Evolutionary conservation across 2,329 filamentous ascomycete genomes (phyloP).

Genomic region (Colletotrichum sublineola): DNA sequence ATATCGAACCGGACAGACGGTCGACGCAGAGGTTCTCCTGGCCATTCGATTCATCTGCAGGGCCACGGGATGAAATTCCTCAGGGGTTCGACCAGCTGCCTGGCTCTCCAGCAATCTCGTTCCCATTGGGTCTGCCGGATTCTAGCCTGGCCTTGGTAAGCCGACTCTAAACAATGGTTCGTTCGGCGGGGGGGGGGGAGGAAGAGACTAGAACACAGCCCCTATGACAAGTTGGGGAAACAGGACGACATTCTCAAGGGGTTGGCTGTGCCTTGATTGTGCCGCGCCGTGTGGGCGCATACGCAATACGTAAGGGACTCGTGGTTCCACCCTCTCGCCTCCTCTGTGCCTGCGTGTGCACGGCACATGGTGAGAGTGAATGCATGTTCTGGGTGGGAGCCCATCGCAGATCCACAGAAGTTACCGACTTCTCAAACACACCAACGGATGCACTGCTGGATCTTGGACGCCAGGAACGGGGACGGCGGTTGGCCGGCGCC

Average conservation of each 20-base stretch:
- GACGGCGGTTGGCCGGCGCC: constrained; percentile 39
- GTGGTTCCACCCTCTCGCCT: neutral
- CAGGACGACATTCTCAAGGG: constrained; percentile 13
- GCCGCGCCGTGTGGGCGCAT: neutral
- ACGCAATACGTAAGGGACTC: constrained; percentile 4
- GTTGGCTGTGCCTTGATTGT: neutral
- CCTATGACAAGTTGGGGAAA: constrained; percentile 16
- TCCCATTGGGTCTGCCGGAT: constrained; percentile 18
- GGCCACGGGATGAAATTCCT: constrained; percentile 25
- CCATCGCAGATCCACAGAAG: constrained; percentile 23
- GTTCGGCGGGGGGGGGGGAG: constrained; percentile 2
- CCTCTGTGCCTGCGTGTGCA: neutral
- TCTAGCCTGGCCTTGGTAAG: constrained; percentile 22
- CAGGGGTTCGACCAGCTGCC: constrained; percentile 25
- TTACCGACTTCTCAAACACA: constrained; percentile 1
- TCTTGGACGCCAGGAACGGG: constrained; percentile 22
- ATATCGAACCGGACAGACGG: constrained; percentile 27
- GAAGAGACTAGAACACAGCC: constrained; percentile 34
- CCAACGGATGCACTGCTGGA: neutral
- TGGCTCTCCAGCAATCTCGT: constrained; percentile 23
- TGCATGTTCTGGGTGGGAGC: constrained; percentile 4
- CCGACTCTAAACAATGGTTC: neutral
- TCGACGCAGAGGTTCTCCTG: constrained; percentile 23
- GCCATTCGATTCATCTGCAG: constrained; percentile 28
- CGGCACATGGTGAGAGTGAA: neutral